These are phyloP conservation scores for Amanita molliuscula DNA, from an alignment of 768 basidiomycete genomes.

Conservation along the genomic window DNA sequence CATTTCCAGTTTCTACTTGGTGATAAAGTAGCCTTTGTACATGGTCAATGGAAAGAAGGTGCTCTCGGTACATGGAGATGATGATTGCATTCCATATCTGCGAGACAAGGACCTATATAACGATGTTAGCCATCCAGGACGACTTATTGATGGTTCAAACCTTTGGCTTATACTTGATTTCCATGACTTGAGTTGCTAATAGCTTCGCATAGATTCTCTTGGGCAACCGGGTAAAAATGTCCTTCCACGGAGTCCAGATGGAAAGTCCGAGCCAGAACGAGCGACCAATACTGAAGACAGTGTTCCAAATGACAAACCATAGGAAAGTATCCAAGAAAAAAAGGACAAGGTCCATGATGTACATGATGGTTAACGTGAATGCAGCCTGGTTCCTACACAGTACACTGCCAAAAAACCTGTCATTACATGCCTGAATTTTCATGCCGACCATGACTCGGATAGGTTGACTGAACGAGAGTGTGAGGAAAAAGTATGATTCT, in stretches of 20 bases:
- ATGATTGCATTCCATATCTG: constrained; percentile 99
- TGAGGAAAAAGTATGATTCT: constrained; percentile 98
- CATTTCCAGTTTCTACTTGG: constrained; percentile 73
- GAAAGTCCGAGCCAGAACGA: constrained; percentile 88
- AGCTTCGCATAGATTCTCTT: constrained; percentile 97
- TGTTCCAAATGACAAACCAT: constrained; percentile 99
- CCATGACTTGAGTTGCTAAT: constrained; percentile 90
- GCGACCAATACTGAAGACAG: constrained; percentile 80
- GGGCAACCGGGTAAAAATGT: constrained; percentile 91
- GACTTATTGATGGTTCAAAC: constrained; percentile 28
- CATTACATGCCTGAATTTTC: constrained; percentile 86
- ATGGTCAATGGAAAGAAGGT: constrained; percentile 96
- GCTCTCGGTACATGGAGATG: constrained; percentile 99
- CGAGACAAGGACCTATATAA: constrained; percentile 78
- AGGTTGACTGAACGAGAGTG: constrained; percentile 86
- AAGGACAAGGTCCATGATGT: constrained; percentile 92
- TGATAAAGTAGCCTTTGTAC: constrained; percentile 98
- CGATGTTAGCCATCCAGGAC: constrained; percentile 2
- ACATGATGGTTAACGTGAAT: constrained; percentile 96
- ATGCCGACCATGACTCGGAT: constrained; percentile 94
- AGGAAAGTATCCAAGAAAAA: constrained; percentile 99
- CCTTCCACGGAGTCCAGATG: constrained; percentile 99
- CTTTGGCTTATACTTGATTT: constrained; percentile 99
- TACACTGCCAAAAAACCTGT: constrained; percentile 74
- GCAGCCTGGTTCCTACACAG: constrained; percentile 91